Base-by-base conservation (phyloP, 257 asterid genomes). In the Asclepias syriaca region DNA sequence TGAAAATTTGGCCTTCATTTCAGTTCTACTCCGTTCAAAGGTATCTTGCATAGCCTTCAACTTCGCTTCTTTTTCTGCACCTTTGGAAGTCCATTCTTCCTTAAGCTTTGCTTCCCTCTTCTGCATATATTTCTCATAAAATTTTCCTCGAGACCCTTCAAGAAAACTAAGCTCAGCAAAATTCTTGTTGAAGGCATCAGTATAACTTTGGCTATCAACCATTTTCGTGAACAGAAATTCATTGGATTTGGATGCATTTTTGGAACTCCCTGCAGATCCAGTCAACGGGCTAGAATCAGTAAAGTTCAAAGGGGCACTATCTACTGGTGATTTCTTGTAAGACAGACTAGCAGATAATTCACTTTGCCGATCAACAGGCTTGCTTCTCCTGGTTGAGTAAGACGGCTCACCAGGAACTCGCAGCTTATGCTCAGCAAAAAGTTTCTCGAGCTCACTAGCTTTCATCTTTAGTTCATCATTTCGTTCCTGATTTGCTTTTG, bases 371-470 rank as follows among this genome's bases (percentile, higher is more conserved):
- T 86, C 85, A 24, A 80, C 79, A 71, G 83, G 77, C 81, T 75
- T 84, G 75, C 76, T 85, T 84, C 78, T 85, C 65, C 74, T 68
- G 75, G 77, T 50, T 74, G 87, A 75, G 82, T 79, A 84, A 49
- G 87, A 84, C 63, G 83, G 95, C 61, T 92, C 97, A 63, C 86
- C 88, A 59, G 98, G 93, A 68, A 58, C 77, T 69, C 97, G 90
- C 68, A 84, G 78, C 66, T 84, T 72, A 72, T 84, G 85, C 82
- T 92, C 96, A 1, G 96, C 97, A 74, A 95, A 92, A 49, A 92
- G 91, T 81, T 82, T 95, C 77, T 95, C 99, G 55, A 95, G 99
- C 83, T 92, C 97, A 75, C 82, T 88, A 29, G 99, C 99, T 80
- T 95, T 95, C 79, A 89, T 45, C 85, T 87, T 83, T 81, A 95